These are phyloP conservation scores for Elymus sibiricus DNA, from an alignment of 176 grass and related monocot genomes.

Conservation along the genomic window DNA sequence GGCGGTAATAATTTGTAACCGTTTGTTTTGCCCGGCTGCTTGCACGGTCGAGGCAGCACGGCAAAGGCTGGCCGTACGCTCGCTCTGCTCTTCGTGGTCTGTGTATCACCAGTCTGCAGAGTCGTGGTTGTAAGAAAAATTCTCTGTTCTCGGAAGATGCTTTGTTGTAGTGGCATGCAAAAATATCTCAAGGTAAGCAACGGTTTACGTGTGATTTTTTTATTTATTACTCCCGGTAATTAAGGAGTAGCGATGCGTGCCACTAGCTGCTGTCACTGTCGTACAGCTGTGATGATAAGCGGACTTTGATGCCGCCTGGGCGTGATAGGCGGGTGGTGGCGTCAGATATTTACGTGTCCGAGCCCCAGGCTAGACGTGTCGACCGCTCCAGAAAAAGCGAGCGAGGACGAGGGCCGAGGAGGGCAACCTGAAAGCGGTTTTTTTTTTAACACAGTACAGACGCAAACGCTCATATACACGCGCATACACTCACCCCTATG, in stretches of 20 bases:
- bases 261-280: background rate
- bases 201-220: too few species aligned
- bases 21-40: background rate
- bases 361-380: background rate
- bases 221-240: background rate
- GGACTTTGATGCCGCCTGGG: background rate
- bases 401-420: background rate
- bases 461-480: too few species aligned
- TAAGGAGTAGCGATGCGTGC: background rate
- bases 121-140: background rate
- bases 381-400: background rate
- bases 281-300: slow-evolving; percentile 33
- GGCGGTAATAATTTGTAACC: too few species aligned
- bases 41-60: background rate
- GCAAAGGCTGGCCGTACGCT: background rate
- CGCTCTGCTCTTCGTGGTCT: background rate
- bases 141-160: too few species aligned
- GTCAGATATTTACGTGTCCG: background rate
- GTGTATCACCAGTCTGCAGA: too few species aligned
- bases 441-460: too few species aligned
- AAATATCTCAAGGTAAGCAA: too few species aligned
- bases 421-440: background rate
- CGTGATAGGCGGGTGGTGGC: background rate
- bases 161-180: too few species aligned
- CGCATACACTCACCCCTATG: too few species aligned